A percentile compares a stretch with the other conserved stretches of the same genome.
Conservation (phyloP, 805 yeast genomes). For the Tetrapisispora nanseiensis region DNA sequence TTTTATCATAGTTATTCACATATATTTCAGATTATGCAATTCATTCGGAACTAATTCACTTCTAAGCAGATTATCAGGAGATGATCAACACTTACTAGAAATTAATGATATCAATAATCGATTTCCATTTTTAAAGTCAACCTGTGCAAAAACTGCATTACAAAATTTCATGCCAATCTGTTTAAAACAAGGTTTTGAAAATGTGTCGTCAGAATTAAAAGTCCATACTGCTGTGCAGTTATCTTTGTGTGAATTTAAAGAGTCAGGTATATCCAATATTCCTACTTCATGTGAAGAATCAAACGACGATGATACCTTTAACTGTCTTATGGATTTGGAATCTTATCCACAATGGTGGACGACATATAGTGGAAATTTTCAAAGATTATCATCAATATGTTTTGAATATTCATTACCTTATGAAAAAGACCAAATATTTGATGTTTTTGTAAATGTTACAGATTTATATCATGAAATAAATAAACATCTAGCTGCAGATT, state of each 20-base stretch:
- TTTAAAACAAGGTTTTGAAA: slow-evolving; percentile 33
- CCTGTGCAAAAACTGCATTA: slow-evolving; percentile 36
- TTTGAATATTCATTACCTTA: slow-evolving; percentile 41
- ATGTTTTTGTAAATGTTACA: slow-evolving; percentile 41
- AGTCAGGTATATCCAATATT: slow-evolving; percentile 31
- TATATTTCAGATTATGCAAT: not conserved
- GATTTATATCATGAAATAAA: slow-evolving; percentile 20
- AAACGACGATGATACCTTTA: slow-evolving; percentile 16
- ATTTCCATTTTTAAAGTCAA: slow-evolving; percentile 18
- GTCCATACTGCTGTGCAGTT: slow-evolving; percentile 38
- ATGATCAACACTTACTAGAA: not conserved
- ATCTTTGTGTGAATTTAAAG: slow-evolving; percentile 47
- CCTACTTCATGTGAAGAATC: slow-evolving; percentile 9
- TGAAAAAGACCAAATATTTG: slow-evolving; percentile 42
- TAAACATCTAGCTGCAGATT: slow-evolving; percentile 6
- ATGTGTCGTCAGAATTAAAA: slow-evolving; percentile 26
- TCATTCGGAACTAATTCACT: not conserved
- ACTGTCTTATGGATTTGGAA: slow-evolving; percentile 37
- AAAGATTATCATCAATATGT: slow-evolving; percentile 45
- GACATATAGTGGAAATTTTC: slow-evolving; percentile 55
- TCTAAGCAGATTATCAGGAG: not conserved
- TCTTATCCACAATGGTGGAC: slow-evolving; percentile 60
- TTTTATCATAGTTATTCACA: not conserved
- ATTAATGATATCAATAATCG: slow-evolving; percentile 2
- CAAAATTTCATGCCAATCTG: slow-evolving; percentile 34